Percentiles rank a stretch among this genome's conserved stretches.
Conservation (phyloP, 108 stramenopile genomes). For the Heterococcus sp. region DNA sequence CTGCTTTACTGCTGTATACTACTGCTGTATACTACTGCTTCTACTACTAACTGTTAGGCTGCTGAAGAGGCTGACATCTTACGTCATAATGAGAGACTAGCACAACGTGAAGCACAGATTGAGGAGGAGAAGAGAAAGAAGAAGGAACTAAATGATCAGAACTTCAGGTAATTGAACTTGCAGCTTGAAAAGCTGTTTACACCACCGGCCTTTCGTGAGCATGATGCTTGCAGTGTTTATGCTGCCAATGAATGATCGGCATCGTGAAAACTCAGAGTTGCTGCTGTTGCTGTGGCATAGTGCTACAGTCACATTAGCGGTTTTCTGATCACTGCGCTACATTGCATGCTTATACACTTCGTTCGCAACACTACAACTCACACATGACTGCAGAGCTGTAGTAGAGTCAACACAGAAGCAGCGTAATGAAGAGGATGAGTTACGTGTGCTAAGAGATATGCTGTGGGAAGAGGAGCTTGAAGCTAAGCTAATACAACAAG, state of each 20-base stretch:
- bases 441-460: constrained; percentile 2
- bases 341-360: too few species aligned
- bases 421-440: neutral
- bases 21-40: too few species aligned
- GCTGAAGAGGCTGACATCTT: neutral
- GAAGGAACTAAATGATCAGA: neutral
- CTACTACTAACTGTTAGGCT: too few species aligned
- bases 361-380: too few species aligned
- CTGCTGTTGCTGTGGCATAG: too few species aligned
- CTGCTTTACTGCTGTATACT: neutral
- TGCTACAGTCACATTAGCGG: too few species aligned
- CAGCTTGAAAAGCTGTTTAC: too few species aligned
- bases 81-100: neutral
- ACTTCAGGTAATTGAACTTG: neutral
- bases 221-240: too few species aligned
- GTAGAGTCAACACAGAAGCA: constrained; percentile 5
- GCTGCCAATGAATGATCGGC: too few species aligned
- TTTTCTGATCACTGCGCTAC: too few species aligned
- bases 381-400: neutral
- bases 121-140: neutral
- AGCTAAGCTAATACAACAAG: neutral
- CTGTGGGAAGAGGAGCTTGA: constrained; percentile 16
- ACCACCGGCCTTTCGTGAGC: too few species aligned
- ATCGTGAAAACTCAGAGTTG: too few species aligned
- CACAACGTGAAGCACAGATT: neutral